These are phyloP conservation scores for Metschnikowia borealis DNA, from an alignment of 805 yeast genomes.

Conservation along the genomic window DNA sequence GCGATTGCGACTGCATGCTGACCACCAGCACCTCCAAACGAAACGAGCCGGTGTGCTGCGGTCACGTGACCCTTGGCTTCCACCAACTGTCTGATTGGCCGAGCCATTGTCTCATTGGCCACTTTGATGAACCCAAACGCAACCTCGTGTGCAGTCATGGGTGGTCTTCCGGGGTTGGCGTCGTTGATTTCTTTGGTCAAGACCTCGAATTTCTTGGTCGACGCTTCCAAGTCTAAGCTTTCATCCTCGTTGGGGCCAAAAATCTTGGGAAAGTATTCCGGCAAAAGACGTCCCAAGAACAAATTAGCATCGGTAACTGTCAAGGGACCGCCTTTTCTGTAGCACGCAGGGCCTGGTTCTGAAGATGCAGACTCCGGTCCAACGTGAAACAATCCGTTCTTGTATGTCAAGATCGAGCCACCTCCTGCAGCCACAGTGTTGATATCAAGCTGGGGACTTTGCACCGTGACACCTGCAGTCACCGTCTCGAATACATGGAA, in stretches of 20 bases:
- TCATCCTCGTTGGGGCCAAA: slow-evolving; percentile 17
- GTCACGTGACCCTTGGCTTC: slow-evolving; percentile 19
- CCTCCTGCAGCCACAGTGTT: slow-evolving; percentile 49
- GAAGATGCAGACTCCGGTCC: slow-evolving; percentile 20
- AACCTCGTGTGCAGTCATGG: slow-evolving; percentile 17
- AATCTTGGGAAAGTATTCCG: slow-evolving; percentile 18
- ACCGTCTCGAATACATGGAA: slow-evolving; percentile 45
- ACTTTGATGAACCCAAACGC: slow-evolving; percentile 19
- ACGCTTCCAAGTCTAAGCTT: slow-evolving; percentile 14
- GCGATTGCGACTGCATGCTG: slow-evolving; percentile 20
- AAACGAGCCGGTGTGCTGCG: slow-evolving; percentile 16
- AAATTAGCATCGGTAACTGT: slow-evolving; percentile 21
- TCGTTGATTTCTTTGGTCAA: slow-evolving; percentile 15
- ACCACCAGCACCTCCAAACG: slow-evolving; percentile 21
- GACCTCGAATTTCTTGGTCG: slow-evolving; percentile 10
- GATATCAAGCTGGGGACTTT: slow-evolving; percentile 42
- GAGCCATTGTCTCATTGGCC: slow-evolving; percentile 20
- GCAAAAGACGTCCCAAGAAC: slow-evolving; percentile 17
- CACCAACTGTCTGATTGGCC: slow-evolving; percentile 18
- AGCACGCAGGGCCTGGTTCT: slow-evolving; percentile 21
- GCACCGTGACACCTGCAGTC: slow-evolving; percentile 41
- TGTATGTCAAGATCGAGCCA: slow-evolving; percentile 30
- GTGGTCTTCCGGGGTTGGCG: slow-evolving; percentile 9
- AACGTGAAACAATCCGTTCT: slow-evolving; percentile 19
- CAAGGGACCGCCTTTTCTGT: slow-evolving; percentile 20